These are phyloP conservation scores for Auxenochlorella protothecoides DNA, from an alignment of 139 green algal species.

Conservation along the genomic window DNA sequence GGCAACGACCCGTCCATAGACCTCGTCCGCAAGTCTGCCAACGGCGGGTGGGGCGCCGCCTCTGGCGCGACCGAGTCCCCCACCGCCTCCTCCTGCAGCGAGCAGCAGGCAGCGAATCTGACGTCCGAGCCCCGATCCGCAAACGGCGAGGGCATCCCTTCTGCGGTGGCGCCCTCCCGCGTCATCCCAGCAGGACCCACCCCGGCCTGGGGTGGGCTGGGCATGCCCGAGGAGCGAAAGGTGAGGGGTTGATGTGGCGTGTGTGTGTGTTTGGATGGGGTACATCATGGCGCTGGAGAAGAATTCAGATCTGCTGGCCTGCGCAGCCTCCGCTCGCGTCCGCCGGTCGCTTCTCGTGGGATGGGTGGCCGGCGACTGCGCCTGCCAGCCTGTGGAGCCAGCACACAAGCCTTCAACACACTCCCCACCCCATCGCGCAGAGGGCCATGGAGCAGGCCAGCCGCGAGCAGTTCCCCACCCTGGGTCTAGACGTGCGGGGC, in stretches of 20 bases:
- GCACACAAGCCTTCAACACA: neutral
- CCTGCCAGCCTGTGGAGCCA: neutral
- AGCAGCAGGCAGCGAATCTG: no score
- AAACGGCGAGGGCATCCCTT: neutral
- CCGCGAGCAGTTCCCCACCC: conserved; percentile 23
- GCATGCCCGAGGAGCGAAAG: conserved; percentile 26
- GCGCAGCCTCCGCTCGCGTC: neutral
- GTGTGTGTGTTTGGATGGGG: no score
- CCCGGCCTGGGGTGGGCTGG: conserved; percentile 23
- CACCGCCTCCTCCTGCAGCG: no score
- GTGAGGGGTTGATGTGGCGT: neutral
- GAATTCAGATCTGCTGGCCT: neutral
- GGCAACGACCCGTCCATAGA: conserved; percentile 31
- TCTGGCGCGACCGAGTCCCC: neutral
- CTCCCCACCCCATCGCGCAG: neutral
- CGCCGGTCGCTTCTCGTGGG: neutral
- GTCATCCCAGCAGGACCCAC: conserved; percentile 17
- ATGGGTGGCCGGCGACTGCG: no score
- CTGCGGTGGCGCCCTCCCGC: conserved; percentile 8
- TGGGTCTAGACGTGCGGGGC: conserved; percentile 1
- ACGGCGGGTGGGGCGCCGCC: conserved; percentile 5
- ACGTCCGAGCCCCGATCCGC: no score
- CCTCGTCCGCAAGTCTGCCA: conserved; percentile 17
- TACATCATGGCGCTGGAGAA: no score
- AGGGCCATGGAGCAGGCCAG: conserved; percentile 12